A percentile compares a stretch with the other conserved stretches of the same genome.
Conservation (phyloP, 2,329 filamentous ascomycete genomes). For the Bipolaris zeicola region DNA sequence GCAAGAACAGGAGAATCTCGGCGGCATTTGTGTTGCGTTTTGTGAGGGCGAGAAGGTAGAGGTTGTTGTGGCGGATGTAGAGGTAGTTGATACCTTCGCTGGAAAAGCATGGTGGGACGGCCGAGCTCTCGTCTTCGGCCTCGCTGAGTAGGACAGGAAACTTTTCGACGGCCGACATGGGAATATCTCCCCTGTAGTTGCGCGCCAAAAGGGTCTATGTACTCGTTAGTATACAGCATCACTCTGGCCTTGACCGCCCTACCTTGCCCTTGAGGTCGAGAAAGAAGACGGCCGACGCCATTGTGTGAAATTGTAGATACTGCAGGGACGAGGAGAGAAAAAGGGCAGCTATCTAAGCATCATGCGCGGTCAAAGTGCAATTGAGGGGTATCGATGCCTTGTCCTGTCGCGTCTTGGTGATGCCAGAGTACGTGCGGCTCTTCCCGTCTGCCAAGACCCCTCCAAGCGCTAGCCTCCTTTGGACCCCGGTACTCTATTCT, state of each 20-base stretch:
- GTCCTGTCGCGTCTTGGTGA: slow-evolving; percentile 16
- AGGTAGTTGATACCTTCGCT: slow-evolving; percentile 99
- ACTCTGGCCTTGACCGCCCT: slow-evolving; percentile 40
- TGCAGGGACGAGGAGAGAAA: not conserved
- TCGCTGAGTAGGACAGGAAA: slow-evolving; percentile 95
- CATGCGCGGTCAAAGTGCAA: slow-evolving; percentile 10
- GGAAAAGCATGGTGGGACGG: slow-evolving; percentile 96
- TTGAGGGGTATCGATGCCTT: slow-evolving; percentile 11
- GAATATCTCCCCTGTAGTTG: slow-evolving; percentile 98
- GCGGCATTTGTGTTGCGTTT: slow-evolving; percentile 99
- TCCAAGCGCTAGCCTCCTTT: not conserved
- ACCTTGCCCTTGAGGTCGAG: slow-evolving; percentile 99
- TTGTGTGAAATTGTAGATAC: slow-evolving; percentile 51
- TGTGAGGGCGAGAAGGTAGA: slow-evolving; percentile 95
- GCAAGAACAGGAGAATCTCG: slow-evolving; percentile 96
- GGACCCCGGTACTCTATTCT: not conserved
- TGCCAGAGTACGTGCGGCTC: slow-evolving; percentile 17
- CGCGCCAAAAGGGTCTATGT: slow-evolving; percentile 90
- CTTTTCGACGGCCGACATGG: slow-evolving; percentile 98
- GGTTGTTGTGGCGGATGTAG: slow-evolving; percentile 98
- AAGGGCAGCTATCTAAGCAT: slow-evolving; percentile 15
- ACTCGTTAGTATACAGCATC: slow-evolving; percentile 35
- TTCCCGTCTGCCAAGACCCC: slow-evolving; percentile 12
- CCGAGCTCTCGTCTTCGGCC: slow-evolving; percentile 98
- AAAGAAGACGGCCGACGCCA: slow-evolving; percentile 98